Evolutionary conservation across 768 basidiomycete species (phyloP), one percentile per base, ranked within the genome.

Genomic region (Phylloporus sp.): DNA sequence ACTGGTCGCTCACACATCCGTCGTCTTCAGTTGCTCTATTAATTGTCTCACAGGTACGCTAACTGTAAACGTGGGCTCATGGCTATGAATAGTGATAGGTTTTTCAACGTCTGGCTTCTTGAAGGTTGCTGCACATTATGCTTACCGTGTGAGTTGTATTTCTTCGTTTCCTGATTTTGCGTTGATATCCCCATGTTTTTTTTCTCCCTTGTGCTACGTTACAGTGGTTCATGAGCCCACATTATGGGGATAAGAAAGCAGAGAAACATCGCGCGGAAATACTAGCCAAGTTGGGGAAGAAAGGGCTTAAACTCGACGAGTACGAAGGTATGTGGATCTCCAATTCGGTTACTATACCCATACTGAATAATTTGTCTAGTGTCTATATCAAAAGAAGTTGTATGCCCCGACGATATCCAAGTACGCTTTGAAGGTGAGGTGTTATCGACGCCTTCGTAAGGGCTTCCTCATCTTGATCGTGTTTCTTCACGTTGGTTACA

Each of bases 341-440:
- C n/a, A 10, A 41, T 3, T 12, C 6, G 12, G 28, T 16, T 31
- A 9, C 15, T 24, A 9, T 18, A 13, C 16, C 9, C 13, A 22
- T 3, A 1, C 35, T 42, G 24, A 46, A 48, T 27, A 46, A 26
- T 22, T 57, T 57, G 10, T 9, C 22, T 54, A 90, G 89, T 82
- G 52, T 85, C 84, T 36, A 92, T 97, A 50, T 91, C 95, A 5
- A 88, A 86, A 34, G 95, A 98, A 62, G 83, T 98, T 20, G 91
- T 98, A 55, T 88, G 91, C 59, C 91, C 92, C 3, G 91, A 94
- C 66, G 90, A 95, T 61, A 95, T 95, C 49, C 71, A 77, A 43
- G 79, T 89, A 43, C 74, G 73, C 20, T 95, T 95, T 67, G 69
- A 78, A 22, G 92, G 91, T 88, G 49, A 8, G 80, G 58, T 8